Base-by-base conservation (phyloP, 805 yeast species). In the Teunomyces panamensis region DNA sequence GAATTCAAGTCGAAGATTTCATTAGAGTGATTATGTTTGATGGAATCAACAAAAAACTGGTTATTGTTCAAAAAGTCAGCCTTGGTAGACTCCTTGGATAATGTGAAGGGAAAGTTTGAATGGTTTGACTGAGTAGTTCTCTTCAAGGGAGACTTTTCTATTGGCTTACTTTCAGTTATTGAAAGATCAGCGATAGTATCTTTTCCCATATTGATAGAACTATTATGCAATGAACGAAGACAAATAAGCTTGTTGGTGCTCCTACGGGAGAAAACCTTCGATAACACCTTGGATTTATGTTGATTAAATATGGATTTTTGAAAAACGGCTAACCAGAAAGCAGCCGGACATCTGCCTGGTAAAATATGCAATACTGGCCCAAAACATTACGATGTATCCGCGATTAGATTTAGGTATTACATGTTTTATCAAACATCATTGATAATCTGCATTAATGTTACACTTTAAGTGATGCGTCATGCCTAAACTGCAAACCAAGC, bases 1-100 rank as follows among this genome's bases (percentile, higher is more conserved):
- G 84, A 91, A 57, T 89, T 88, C 51, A 69, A 56, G 34, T 79
- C 80, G 60, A 87, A 77, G 8, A 87, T 67, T 41, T 75, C 56
- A 30, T 56, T 74, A 0, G 89, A 85, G 57, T 81, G 78, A 42
- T 73, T 67, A 17, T 67, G 64, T 46, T 73, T 73, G 50, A 81
- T 70, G 9, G 65, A 67, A 42, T 79, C 80, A 26, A 75, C 77
- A 49, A 65, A 75, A 20, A 60, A 58, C 53, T 67, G 70, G 59
- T 81, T 81, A 52, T 79, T 74, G 34, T 68, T 56, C 7, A 81
- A 56, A 51, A 68, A 79, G 47, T 81, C 85, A 41, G 69, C 66
- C 39, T 78, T 58, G 0, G 76, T 67, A 6, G 84, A 78, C 4
- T 72, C 69, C 58, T 74, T 77, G 27, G 69, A 67, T 42, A 83